Evolutionary conservation across 1,284 basidiomycete species (phyloP).

Genomic region (Melampsora americana): DNA sequence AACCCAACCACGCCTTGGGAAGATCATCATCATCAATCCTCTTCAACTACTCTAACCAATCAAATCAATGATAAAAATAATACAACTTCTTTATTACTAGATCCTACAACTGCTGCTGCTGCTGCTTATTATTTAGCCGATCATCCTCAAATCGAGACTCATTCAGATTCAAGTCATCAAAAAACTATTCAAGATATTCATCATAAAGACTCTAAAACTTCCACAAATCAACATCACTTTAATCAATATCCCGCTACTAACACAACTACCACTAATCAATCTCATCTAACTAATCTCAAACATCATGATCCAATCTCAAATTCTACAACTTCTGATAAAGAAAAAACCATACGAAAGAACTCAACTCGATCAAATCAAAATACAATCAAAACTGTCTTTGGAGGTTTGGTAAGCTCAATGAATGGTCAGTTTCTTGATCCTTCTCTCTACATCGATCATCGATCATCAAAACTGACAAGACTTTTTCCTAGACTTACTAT

Average conservation of each 20-base stretch:
- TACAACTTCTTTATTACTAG: constrained; percentile 23
- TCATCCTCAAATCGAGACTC: constrained; percentile 4
- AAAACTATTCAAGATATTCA: not conserved
- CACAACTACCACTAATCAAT: not conserved
- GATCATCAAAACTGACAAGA: no score
- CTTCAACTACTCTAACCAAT: not conserved
- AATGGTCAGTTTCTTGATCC: constrained; percentile 48
- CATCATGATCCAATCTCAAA: not conserved
- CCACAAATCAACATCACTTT: not conserved
- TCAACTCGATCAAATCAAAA: constrained; percentile 18
- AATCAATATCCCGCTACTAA: not conserved
- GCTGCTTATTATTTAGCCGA: constrained; percentile 39
- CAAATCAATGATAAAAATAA: not conserved
- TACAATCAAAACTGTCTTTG: constrained; percentile 54
- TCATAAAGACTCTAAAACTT: not conserved
- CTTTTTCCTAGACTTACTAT: constrained; percentile 77
- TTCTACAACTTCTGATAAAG: constrained; percentile 7
- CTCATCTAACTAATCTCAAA: not conserved
- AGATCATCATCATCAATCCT: not conserved
- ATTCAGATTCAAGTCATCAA: not conserved
- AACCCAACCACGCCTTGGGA: not conserved
- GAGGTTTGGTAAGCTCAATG: constrained; percentile 54
- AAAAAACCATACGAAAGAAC: not conserved
- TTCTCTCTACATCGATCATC: not conserved
- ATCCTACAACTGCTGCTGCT: constrained; percentile 35